Base-by-base conservation (phyloP, 2,329 filamentous ascomycete genomes). In the Talaromyces verruculosus region DNA sequence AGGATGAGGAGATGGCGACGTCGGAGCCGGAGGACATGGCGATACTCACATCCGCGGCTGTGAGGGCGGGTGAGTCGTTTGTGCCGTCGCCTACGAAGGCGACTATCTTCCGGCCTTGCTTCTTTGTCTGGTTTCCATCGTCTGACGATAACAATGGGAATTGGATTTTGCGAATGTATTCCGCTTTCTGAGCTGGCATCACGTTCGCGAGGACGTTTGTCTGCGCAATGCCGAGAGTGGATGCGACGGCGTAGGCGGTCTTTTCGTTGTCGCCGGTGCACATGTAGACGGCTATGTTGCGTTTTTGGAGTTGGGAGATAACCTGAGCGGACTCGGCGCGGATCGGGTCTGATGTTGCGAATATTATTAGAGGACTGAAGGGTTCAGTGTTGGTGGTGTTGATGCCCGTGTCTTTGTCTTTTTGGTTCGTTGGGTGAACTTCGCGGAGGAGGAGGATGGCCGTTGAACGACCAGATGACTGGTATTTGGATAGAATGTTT, bases 11-110 rank as follows among this genome's bases (percentile, higher is more conserved):
- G 69, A 95, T 88, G 3, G 92, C 92, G 41, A 96, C 90, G 73
- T 96, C 92, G 0, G 89, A 92, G 4, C 92, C 92, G 0, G 88
- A 89, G 1, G 90, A 91, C 70, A 96, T 88, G 1, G 91, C 90
- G 67, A 96, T 94, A 65, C 91, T 91, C 1, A 96, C 87, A 71
- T 96, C 92, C 17, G 92, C 91, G 0, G 88, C 88, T 1, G 90
- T 88, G 3, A 96, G 85, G 1, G 92, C 92, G 0, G 92, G 91
- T 0, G 91, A 90, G 73, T 96, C 92, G 72, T 96, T 96, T 70
- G 94, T 91, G 19, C 92, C 92, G 71, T 96, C 92, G 43, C 92
- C 92, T 1, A 93, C 91, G 87, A 96, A 95, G 45, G 88, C 92
- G 0, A 96, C 87, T 1, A 91, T 84, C 0, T 57, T 69, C 25